Evolutionary conservation across 139 green algal genomes (phyloP), one percentile per base, ranked within the genome.

Genomic region (Closterium sp.): DNA sequence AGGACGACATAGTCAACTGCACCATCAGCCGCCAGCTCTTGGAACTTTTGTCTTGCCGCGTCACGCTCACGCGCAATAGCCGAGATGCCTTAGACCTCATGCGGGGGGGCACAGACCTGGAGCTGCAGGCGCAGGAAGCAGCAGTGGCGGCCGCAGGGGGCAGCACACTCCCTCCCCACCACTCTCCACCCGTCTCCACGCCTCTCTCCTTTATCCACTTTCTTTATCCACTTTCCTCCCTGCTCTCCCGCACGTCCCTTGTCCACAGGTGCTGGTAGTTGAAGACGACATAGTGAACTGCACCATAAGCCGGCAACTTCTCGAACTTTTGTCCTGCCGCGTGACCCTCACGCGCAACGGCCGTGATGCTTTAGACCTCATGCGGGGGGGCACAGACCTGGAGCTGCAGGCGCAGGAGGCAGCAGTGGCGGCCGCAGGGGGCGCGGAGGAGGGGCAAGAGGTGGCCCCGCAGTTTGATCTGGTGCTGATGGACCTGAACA

Each of bases 401-500:
- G 28, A 90, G 88, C 28, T 90, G n/a, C 27, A 73, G n/a, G 88
- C n/a, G n/a, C n/a, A n/a, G 38, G n/a, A 79, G 45, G 88, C 88
- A 21, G 88, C 42, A 5, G 22, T 31, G 22, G 85, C 21, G 28
- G 87, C 87, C 10, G 87, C 87, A 50, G 32, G 29, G 31, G 89
- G 31, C 31, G 70, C 19, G 21, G 31, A 27, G 86, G 85, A 92
- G 11, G 90, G 73, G 73, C 73, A 22, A 7, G 70, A 90, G 70
- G 24, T 50, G 38, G 38, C 38, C 6, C 38, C 38, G 38, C 38
- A 50, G 38, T 50, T 91, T 30, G 86, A 93, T 50, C n/a, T 93
- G 21, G 91, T 91, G 85, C 28, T 93, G 24, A 93, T 93, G 91
- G 91, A 93, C 9, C 90, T 93, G 24, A 21, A 62, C 24, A 93